Conservation (phyloP, 2,329 filamentous ascomycete species). For the Achaetomium macrosporum region DNA sequence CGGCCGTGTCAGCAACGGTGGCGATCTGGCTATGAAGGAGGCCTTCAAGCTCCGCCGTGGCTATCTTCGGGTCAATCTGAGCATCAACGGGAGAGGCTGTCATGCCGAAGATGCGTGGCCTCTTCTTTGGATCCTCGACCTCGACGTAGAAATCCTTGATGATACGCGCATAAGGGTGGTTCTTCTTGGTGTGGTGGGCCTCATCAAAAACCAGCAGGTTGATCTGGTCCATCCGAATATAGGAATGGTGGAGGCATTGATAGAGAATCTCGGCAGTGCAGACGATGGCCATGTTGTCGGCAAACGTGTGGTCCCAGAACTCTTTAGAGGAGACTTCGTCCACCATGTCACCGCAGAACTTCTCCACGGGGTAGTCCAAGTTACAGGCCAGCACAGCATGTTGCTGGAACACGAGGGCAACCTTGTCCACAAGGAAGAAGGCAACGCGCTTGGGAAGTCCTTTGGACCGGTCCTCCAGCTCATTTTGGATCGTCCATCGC, state of each 20-base stretch:
- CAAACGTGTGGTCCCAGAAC: constrained; percentile 49
- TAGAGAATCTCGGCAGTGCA: constrained; percentile 86
- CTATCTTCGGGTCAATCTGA: constrained; percentile 63
- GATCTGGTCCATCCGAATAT: constrained; percentile 73
- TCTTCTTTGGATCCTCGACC: constrained; percentile 36
- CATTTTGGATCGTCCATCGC: constrained; percentile 67
- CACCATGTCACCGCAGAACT: constrained; percentile 66
- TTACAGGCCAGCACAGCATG: constrained; percentile 75
- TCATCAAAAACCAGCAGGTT: constrained; percentile 94
- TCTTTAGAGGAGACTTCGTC: constrained; percentile 35
- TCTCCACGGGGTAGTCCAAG: constrained; percentile 66
- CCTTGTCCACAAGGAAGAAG: constrained; percentile 88
- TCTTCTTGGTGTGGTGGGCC: constrained; percentile 92
- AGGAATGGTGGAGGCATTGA: constrained; percentile 71
- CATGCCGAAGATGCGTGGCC: constrained; percentile 88
- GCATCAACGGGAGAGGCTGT: constrained; percentile 92
- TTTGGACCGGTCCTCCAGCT: constrained; percentile 61
- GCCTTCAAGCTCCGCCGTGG: constrained; percentile 66
- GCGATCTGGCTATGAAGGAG: constrained; percentile 78
- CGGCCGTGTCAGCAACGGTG: constrained; percentile 53
- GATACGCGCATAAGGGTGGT: constrained; percentile 83
- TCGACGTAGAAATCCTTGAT: constrained; percentile 78
- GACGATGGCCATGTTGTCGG: constrained; percentile 74
- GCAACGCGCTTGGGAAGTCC: constrained; percentile 60
- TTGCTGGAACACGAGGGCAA: constrained; percentile 87